Percentiles rank a stretch among this genome's conserved stretches.
phyloP scores from a whole-genome alignment of 805 yeast genomes.

The Wickerhamiella azymoides region DNA sequence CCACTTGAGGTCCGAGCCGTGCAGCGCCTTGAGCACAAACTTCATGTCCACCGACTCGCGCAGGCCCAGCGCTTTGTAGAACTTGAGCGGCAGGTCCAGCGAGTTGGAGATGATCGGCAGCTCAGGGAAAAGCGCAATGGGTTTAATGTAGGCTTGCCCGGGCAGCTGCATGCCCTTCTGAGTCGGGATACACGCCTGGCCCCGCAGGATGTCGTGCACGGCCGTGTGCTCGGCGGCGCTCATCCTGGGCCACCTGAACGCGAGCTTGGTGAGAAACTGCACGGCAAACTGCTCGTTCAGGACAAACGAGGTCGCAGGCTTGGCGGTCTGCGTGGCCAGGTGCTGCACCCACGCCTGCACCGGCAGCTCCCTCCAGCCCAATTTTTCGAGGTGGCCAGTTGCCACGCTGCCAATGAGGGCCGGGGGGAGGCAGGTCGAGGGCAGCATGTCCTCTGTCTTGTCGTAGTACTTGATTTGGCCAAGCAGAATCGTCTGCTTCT shows the following conservation, averaged over 20 bases:
- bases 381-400: constrained; percentile 13
- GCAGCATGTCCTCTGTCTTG: constrained; percentile 21
- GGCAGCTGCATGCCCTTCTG: constrained; percentile 27
- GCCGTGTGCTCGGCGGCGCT: constrained; percentile 3
- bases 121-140: constrained; percentile 26
- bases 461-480: constrained; percentile 19
- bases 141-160: constrained; percentile 22
- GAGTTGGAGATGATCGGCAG: constrained; percentile 23
- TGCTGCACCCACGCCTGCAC: constrained; percentile 18
- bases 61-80: constrained; percentile 24
- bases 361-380: constrained; percentile 21
- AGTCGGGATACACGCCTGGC: constrained; percentile 26
- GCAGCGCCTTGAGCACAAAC: constrained; percentile 25
- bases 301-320: constrained; percentile 13
- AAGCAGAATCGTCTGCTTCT: constrained; percentile 7
- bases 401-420: constrained; percentile 14
- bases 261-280: constrained; percentile 18
- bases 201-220: constrained; percentile 12
- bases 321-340: constrained; percentile 8
- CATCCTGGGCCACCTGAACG: constrained; percentile 20
- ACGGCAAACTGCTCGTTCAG: constrained; percentile 19
- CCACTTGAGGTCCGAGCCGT: constrained; percentile 22
- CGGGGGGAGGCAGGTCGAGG: constrained; percentile 23
- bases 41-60: constrained; percentile 29
- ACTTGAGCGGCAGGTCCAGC: constrained; percentile 14